These are phyloP conservation scores for Fusarium staphyleae DNA, from an alignment of 2,329 filamentous ascomycete species.

Conservation along the genomic window DNA sequence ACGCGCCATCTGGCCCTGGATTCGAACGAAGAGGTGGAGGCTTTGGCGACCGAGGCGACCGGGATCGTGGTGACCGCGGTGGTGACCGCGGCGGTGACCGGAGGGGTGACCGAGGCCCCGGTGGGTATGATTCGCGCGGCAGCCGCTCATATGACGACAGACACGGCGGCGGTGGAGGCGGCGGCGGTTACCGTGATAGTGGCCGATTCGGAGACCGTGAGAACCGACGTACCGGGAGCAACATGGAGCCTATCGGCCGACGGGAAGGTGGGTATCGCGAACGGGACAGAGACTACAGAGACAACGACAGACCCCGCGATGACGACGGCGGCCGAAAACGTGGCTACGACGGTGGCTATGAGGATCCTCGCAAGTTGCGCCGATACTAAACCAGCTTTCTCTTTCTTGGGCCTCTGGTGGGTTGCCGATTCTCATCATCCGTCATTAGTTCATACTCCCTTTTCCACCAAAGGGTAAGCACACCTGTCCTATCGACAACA, in stretches of 20 bases:
- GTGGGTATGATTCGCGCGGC: conserved; percentile 65
- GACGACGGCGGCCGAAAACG: conserved; percentile 68
- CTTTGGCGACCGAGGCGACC: conserved; percentile 51
- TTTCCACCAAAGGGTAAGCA: conserved; percentile 37
- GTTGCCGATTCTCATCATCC: conserved; percentile 33
- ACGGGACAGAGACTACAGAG: conserved; percentile 58
- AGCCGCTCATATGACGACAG: conserved; percentile 69
- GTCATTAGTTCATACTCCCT: conserved; percentile 28
- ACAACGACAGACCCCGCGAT: conserved; percentile 63
- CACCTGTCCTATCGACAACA: conserved; percentile 16
- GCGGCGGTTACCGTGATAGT: conserved; percentile 58
- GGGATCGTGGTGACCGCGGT: conserved; percentile 55
- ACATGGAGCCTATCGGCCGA: conserved; percentile 82
- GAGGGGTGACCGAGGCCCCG: conserved; percentile 60
- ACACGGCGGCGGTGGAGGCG: conserved; percentile 53
- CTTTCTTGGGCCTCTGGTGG: conserved; percentile 33
- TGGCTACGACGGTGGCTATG: conserved; percentile 79
- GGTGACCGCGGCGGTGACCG: conserved; percentile 56
- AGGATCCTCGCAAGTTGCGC: conserved; percentile 75
- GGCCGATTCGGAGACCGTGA: conserved; percentile 54
- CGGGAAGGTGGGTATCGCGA: conserved; percentile 65
- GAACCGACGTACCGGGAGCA: conserved; percentile 71
- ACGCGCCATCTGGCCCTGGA: conserved; percentile 68
- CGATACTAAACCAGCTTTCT: conserved; percentile 57
- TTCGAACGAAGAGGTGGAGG: conserved; percentile 56